Conservation (phyloP, 129 eudicot genomes). For the Chrysanthemum makinoi region DNA sequence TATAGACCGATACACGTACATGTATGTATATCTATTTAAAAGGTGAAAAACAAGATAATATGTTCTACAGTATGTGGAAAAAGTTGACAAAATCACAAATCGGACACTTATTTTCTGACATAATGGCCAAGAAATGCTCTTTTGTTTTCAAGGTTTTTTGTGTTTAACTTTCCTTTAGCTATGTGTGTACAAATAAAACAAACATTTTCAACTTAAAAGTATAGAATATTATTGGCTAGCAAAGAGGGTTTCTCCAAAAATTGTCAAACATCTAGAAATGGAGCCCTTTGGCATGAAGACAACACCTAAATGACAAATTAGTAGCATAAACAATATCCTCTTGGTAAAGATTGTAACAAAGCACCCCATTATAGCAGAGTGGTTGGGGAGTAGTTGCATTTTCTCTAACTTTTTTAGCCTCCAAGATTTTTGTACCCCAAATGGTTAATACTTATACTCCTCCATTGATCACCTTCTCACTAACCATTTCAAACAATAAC, state of each 20-base stretch:
- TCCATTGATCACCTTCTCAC: slow-evolving; percentile 17
- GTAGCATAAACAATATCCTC: slow-evolving; percentile 33
- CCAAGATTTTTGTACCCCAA: slow-evolving; percentile 24
- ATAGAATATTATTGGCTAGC: slow-evolving; percentile 18
- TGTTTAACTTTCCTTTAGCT: too few species aligned
- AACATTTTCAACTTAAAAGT: neutral
- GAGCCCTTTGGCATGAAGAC: slow-evolving; percentile 51
- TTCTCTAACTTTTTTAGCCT: slow-evolving; percentile 20
- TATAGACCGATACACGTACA: too few species aligned
- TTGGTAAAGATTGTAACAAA: slow-evolving; percentile 53
- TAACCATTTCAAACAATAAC: slow-evolving; percentile 25
- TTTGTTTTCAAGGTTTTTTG: too few species aligned
- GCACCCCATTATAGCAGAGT: slow-evolving; percentile 57
- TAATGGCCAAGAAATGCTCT: too few species aligned
- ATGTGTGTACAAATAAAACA: neutral
- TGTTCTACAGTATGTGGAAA: too few species aligned
- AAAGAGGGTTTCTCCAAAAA: slow-evolving; percentile 20
- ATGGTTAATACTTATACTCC: slow-evolving; percentile 27
- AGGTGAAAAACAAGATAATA: too few species aligned
- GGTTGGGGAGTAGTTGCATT: slow-evolving; percentile 95
- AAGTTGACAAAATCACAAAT: too few species aligned
- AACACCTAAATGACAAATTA: slow-evolving; percentile 42
- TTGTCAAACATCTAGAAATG: slow-evolving; percentile 24
- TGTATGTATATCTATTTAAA: too few species aligned
- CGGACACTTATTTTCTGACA: too few species aligned